A percentile compares a stretch with the other conserved stretches of the same genome.
These are phyloP conservation scores for Ustilago xerochloae DNA, from an alignment of 1,284 basidiomycete species.

Conservation along the genomic window DNA sequence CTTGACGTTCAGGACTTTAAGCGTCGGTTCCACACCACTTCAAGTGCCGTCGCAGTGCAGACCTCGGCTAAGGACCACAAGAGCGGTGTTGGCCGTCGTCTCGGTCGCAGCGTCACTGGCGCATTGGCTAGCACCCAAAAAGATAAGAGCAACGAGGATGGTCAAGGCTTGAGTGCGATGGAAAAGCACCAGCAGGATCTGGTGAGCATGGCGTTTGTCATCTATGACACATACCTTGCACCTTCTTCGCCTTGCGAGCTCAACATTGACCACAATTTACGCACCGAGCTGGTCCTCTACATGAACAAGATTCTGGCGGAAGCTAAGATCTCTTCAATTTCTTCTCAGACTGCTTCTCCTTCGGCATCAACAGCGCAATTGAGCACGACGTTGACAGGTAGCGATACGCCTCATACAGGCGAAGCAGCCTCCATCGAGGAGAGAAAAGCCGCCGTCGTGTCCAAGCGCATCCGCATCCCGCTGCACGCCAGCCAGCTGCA, in stretches of 20 bases:
- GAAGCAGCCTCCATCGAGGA: conserved; percentile 71
- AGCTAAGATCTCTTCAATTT: conserved; percentile 30
- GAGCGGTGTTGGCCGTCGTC: conserved; percentile 70
- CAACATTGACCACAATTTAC: conserved; percentile 96
- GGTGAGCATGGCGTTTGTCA: conserved; percentile 91
- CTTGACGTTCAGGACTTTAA: conserved; percentile 97
- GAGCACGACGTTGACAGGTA: conserved; percentile 12
- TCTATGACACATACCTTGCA: conserved; percentile 94
- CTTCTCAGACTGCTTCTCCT: conserved; percentile 22
- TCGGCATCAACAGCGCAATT: conserved; percentile 31
- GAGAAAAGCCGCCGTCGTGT: conserved; percentile 69
- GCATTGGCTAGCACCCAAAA: conserved; percentile 64
- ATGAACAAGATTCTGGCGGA: conserved; percentile 74
- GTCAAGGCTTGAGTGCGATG: conserved; percentile 74
- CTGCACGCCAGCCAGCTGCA: conserved; percentile 79
- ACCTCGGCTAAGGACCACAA: conserved; percentile 19
- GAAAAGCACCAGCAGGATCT: conserved; percentile 95
- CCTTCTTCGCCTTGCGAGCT: conserved; percentile 94
- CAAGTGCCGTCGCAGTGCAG: conserved; percentile 80
- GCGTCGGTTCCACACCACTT: conserved; percentile 92
- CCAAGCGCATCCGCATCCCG: conserved; percentile 49
- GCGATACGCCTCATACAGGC: conserved; percentile 10
- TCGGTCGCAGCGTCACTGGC: conserved; percentile 72
- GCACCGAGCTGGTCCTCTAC: conserved; percentile 92
- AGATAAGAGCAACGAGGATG: conserved; percentile 31